These are phyloP conservation scores for Diutina rugosa DNA, from an alignment of 1,139 yeast genomes.

Conservation along the genomic window DNA sequence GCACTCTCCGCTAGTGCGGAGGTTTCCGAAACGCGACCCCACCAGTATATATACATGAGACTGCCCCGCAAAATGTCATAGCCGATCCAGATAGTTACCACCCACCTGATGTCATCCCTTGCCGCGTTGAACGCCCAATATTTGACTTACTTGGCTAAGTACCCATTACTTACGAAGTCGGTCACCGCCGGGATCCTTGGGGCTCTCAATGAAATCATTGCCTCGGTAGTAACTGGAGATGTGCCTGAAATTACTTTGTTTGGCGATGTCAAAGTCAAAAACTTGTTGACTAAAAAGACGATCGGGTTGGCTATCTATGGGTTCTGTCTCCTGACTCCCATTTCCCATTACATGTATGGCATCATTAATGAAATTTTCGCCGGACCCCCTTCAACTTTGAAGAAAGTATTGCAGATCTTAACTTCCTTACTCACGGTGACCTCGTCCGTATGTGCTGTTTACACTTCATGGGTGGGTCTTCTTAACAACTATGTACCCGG, in stretches of 20 bases:
- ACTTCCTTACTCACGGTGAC: conserved; percentile 51
- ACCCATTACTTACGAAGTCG: conserved; percentile 51
- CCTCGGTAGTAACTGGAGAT: conserved; percentile 39
- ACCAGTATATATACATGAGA: background rate
- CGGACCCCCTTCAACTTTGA: conserved; percentile 18
- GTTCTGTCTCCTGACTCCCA: conserved; percentile 55
- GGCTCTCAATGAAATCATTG: conserved; percentile 46
- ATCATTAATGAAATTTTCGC: conserved; percentile 29
- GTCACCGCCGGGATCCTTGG: conserved; percentile 46
- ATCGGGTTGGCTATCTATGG: conserved; percentile 67
- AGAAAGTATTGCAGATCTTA: conserved; percentile 44
- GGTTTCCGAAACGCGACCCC: background rate
- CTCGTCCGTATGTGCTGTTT: conserved; percentile 46
- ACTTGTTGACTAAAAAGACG: conserved; percentile 34
- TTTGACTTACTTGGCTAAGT: conserved; percentile 23
- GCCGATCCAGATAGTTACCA: background rate
- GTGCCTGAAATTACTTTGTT: conserved; percentile 11
- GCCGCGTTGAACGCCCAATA: conserved; percentile 15
- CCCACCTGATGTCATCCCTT: background rate
- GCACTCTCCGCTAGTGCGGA: background rate
- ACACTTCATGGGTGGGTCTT: conserved; percentile 41
- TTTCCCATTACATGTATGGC: conserved; percentile 50
- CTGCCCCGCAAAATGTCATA: background rate
- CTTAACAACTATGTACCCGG: conserved; percentile 19
- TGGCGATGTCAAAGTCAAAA: conserved; percentile 12